phyloP scores from a whole-genome alignment of 352 stramenopile species.

The Blastocystis sp. region DNA sequence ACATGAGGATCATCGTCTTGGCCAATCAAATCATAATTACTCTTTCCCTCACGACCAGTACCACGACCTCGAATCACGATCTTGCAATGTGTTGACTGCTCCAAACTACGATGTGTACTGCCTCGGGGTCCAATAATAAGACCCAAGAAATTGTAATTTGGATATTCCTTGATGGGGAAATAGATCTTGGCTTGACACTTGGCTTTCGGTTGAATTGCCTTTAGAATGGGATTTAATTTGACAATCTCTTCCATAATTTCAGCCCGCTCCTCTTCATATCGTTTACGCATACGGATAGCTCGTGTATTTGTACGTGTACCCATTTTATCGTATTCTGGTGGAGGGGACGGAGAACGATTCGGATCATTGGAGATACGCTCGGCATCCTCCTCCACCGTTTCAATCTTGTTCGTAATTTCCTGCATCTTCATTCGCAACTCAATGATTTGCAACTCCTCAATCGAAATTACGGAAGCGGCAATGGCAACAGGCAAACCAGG shows the following conservation, averaged over 20 bases:
- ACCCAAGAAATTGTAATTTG: conserved; percentile 98
- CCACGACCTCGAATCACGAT: conserved; percentile 90
- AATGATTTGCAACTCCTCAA: conserved; percentile 61
- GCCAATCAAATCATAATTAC: conserved; percentile 73
- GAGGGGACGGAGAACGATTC: conserved; percentile 80
- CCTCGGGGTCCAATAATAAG: conserved; percentile 95
- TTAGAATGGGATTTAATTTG: conserved; percentile 79
- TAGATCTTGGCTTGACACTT: conserved; percentile 90
- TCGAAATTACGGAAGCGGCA: conserved; percentile 28
- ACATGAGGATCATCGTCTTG: conserved; percentile 90
- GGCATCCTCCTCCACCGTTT: conserved; percentile 63
- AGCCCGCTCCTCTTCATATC: conserved; percentile 79
- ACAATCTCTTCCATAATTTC: conserved; percentile 88
- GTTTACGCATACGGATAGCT: conserved; percentile 83
- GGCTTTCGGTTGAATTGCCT: conserved; percentile 68
- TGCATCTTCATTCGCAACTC: conserved; percentile 56
- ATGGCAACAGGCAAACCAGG: conserved; percentile 30
- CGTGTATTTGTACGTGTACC: conserved; percentile 91
- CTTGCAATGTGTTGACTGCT: conserved; percentile 93
- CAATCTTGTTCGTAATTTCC: conserved; percentile 49
- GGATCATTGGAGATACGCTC: conserved; percentile 68
- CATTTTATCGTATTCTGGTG: conserved; percentile 83
- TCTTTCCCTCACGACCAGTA: conserved; percentile 78
- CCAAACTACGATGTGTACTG: conserved; percentile 97
- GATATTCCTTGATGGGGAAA: conserved; percentile 92